Evolutionary conservation across 164 flowering plant species (phyloP).

Genomic region (Aristolochia californica): DNA sequence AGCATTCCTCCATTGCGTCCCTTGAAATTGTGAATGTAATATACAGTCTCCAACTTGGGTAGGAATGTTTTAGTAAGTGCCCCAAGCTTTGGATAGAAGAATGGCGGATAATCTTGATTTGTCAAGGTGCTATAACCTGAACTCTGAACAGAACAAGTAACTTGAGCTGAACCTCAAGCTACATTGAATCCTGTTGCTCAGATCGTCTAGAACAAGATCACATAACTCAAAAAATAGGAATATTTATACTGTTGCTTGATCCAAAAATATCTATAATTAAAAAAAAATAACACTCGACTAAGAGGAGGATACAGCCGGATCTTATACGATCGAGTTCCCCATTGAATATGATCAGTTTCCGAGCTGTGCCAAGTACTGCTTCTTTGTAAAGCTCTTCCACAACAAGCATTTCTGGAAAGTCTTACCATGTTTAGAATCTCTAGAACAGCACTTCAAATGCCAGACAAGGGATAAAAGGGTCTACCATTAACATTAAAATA

Average conservation of each 20-base stretch:
- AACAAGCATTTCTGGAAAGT: conserved; percentile 77
- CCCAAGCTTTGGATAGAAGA: conserved; percentile 94
- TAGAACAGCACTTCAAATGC: neutral
- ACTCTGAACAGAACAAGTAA: too few relatives aligned
- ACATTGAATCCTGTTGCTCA: too few relatives aligned
- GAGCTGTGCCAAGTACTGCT: conserved; percentile 51
- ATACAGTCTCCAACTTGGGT: conserved; percentile 78
- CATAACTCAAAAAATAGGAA: too few relatives aligned
- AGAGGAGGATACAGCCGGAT: conserved; percentile 82
- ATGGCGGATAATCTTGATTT: conserved; percentile 73
- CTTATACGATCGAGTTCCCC: conserved; percentile 96
- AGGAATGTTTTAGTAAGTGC: conserved; percentile 64
- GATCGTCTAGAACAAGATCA: too few relatives aligned
- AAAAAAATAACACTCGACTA: too few relatives aligned
- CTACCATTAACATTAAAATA: conserved; percentile 89
- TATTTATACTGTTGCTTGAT: too few relatives aligned
- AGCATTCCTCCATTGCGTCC: conserved; percentile 80
- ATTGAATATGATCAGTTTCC: conserved; percentile 77
- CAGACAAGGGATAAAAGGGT: conserved; percentile 2
- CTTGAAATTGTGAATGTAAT: conserved; percentile 92
- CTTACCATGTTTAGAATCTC: neutral
- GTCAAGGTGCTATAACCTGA: conserved; percentile 18
- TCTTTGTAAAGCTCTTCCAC: conserved; percentile 89
- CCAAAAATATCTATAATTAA: too few relatives aligned
- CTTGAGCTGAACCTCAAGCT: too few relatives aligned